Evolutionary conservation across 495 filamentous ascomycete species (phyloP).

Genomic region (Chaetomium fimeti): DNA sequence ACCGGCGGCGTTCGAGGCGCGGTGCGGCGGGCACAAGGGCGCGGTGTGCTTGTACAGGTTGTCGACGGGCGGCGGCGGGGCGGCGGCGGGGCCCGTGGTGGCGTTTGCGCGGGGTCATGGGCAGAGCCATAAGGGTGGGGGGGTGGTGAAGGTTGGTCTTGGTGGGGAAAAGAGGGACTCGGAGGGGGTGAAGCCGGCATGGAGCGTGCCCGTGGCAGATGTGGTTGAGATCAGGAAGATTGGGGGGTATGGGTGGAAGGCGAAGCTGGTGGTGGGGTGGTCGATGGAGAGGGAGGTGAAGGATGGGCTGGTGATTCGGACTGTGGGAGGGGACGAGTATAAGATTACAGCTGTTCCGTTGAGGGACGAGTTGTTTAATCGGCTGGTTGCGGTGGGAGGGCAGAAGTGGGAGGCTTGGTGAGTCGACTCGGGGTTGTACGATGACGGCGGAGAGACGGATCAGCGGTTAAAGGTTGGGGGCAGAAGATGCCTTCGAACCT

Average conservation of each 20-base stretch:
- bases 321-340: constrained; percentile 52
- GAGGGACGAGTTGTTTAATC: constrained; percentile 83
- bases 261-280: constrained; percentile 82
- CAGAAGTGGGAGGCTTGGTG: constrained; percentile 89
- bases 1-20: constrained; percentile 71
- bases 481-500: background rate
- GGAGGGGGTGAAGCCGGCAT: constrained; percentile 55
- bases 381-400: constrained; percentile 73
- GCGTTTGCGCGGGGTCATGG: constrained; percentile 49
- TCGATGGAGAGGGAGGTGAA: constrained; percentile 70
- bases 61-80: constrained; percentile 57
- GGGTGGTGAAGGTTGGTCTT: constrained; percentile 35
- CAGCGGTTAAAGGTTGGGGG: background rate
- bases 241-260: constrained; percentile 86
- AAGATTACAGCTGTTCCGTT: constrained; percentile 70
- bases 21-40: constrained; percentile 70
- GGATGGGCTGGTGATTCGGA: constrained; percentile 71
- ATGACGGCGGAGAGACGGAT: constrained; percentile 12
- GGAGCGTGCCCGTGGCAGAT: constrained; percentile 53
- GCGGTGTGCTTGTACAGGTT: constrained; percentile 71
- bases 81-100: constrained; percentile 55
- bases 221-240: constrained; percentile 72
- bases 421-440: constrained; percentile 13
- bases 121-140: constrained; percentile 22
- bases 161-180: constrained; percentile 52